phyloP scores from a whole-genome alignment of 108 stramenopile species.

The Parmales sp. region DNA sequence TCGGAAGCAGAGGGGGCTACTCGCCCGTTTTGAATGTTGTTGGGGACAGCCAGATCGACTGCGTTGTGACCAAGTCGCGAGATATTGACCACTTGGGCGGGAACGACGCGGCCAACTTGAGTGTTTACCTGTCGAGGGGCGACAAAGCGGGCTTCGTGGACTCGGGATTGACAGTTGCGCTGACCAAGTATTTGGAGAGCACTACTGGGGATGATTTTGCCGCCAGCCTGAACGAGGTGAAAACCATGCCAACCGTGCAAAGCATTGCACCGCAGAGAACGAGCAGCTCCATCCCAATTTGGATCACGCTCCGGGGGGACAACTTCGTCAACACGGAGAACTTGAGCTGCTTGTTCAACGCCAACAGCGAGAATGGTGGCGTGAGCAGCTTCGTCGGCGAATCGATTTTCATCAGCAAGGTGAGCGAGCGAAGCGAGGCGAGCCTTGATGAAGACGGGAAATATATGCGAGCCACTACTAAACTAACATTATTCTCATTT shows the following conservation, averaged over 20 bases:
- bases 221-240: background rate
- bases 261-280: background rate
- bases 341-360: background rate
- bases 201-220: background rate
- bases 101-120: background rate
- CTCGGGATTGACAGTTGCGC: background rate
- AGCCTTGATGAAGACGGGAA: too few species aligned
- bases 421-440: too few species aligned
- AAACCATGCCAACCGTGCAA: background rate
- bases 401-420: too few species aligned
- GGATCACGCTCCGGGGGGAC: background rate
- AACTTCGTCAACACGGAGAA: background rate
- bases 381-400: too few species aligned
- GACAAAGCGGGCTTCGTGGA: constrained; percentile 1
- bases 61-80: background rate
- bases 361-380: too few species aligned
- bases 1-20: background rate
- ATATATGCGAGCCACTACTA: too few species aligned
- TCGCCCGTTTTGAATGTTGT: background rate
- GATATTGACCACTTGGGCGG: background rate
- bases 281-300: background rate
- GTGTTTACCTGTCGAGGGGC: background rate
- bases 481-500: too few species aligned
- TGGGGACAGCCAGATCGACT: background rate
- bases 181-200: background rate